These are phyloP conservation scores for Camelina sativa DNA, from an alignment of 345 rosid species.

Conservation along the genomic window DNA sequence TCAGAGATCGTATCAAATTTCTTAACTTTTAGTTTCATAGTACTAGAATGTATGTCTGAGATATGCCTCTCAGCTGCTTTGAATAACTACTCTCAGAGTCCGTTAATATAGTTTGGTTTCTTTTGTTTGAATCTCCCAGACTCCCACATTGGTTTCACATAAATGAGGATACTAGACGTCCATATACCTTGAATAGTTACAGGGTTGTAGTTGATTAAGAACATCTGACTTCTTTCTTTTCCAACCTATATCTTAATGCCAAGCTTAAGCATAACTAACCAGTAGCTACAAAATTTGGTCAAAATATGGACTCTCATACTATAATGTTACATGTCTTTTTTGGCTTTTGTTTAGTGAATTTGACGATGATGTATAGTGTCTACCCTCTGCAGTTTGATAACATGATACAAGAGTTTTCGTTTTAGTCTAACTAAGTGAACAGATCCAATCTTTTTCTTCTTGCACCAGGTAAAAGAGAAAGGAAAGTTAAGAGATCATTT, in stretches of 20 bases:
- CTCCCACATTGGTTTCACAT: neutral
- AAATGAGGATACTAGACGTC: no score
- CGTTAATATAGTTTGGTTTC: neutral
- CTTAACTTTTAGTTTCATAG: neutral
- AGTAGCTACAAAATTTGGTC: neutral
- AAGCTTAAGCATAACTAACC: neutral
- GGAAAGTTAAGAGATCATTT: conserved; percentile 64
- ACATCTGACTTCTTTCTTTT: neutral
- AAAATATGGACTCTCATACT: no score
- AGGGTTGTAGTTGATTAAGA: neutral
- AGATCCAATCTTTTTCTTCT: neutral
- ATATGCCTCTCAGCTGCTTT: neutral
- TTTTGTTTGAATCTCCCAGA: neutral
- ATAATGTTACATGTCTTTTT: neutral
- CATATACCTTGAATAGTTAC: no score
- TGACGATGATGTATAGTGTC: neutral
- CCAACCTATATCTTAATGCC: neutral
- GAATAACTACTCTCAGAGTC: neutral
- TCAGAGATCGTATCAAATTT: neutral
- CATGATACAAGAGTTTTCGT: neutral
- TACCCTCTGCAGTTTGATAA: neutral
- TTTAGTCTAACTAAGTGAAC: neutral
- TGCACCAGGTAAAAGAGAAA: conserved; percentile 56
- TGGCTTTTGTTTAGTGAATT: neutral
- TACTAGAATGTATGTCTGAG: neutral